A percentile compares a stretch with the other conserved stretches of the same genome.
Evolutionary conservation across 495 filamentous ascomycete genomes (phyloP).

Genomic region (Neurospora sp.): DNA sequence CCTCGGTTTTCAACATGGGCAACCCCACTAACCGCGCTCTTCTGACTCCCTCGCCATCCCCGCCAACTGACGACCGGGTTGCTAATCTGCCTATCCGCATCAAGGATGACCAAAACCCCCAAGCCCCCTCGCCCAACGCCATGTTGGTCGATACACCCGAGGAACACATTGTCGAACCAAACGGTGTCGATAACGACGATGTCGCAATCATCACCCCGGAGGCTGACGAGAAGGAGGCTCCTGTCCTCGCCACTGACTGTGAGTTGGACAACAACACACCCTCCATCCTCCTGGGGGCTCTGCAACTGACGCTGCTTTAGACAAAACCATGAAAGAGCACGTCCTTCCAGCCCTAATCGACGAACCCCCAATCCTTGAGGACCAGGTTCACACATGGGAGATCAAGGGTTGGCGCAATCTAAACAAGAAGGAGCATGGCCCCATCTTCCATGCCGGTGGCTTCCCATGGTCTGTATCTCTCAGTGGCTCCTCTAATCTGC

Average conservation of each 20-base stretch:
- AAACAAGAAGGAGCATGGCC: constrained; percentile 72
- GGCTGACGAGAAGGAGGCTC: constrained; percentile 30
- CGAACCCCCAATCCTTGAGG: constrained; percentile 64
- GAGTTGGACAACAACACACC: constrained; percentile 24
- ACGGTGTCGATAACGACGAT: constrained; percentile 67
- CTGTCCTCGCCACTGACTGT: constrained; percentile 58
- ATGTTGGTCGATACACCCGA: constrained; percentile 68
- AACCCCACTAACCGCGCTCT: neutral
- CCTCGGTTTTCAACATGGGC: neutral
- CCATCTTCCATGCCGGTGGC: constrained; percentile 75
- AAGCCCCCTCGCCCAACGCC: constrained; percentile 37
- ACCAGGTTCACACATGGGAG: constrained; percentile 71
- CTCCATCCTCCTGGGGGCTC: neutral
- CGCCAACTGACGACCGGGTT: constrained; percentile 9
- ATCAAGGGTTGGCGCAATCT: constrained; percentile 71
- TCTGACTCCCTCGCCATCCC: constrained; percentile 3
- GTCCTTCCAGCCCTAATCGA: constrained; percentile 54
- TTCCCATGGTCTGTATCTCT: constrained; percentile 63
- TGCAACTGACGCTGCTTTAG: constrained; percentile 37
- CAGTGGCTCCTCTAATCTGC: neutral
- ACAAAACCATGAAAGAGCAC: constrained; percentile 71
- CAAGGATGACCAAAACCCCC: constrained; percentile 29
- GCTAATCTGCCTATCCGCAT: constrained; percentile 19
- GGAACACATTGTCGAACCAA: constrained; percentile 48
- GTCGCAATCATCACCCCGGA: constrained; percentile 73